These are phyloP conservation scores for Phytophthora cajani DNA, from an alignment of 352 stramenopile genomes.

Conservation along the genomic window DNA sequence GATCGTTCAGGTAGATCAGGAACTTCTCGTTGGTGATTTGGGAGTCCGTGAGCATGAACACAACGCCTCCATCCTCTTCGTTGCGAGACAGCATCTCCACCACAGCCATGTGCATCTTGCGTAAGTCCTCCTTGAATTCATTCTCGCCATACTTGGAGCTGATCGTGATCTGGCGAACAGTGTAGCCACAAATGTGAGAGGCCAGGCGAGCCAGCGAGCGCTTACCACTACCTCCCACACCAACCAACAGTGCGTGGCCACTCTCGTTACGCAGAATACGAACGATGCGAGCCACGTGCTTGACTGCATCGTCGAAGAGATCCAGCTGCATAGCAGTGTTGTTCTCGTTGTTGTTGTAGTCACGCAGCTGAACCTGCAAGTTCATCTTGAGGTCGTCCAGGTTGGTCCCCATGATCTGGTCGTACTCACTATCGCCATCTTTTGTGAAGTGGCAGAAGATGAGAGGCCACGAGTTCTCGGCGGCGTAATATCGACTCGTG, in stretches of 20 bases:
- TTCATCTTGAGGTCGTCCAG: conserved; percentile 91
- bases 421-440: conserved; percentile 93
- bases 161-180: conserved; percentile 94
- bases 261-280: conserved; percentile 92
- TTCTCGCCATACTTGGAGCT: conserved; percentile 95
- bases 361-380: conserved; percentile 88
- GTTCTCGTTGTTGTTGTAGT: conserved; percentile 97
- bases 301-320: conserved; percentile 97
- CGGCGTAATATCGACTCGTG: conserved; percentile 92
- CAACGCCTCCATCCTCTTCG: conserved; percentile 87
- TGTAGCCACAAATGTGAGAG: conserved; percentile 94
- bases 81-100: conserved; percentile 91
- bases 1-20: conserved; percentile 96
- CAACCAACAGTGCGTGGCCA: conserved; percentile 93
- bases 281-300: conserved; percentile 95
- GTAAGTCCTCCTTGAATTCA: conserved; percentile 97
- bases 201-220: conserved; percentile 93
- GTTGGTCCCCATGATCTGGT: conserved; percentile 92
- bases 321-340: conserved; percentile 97
- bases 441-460: conserved; percentile 97
- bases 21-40: conserved; percentile 98
- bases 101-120: conserved; percentile 94
- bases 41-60: conserved; percentile 96
- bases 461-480: conserved; percentile 95
- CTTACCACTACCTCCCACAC: conserved; percentile 95